Evolutionary conservation across 1,139 yeast genomes (phyloP).

Genomic region (Blastobotrys arbuscula): DNA sequence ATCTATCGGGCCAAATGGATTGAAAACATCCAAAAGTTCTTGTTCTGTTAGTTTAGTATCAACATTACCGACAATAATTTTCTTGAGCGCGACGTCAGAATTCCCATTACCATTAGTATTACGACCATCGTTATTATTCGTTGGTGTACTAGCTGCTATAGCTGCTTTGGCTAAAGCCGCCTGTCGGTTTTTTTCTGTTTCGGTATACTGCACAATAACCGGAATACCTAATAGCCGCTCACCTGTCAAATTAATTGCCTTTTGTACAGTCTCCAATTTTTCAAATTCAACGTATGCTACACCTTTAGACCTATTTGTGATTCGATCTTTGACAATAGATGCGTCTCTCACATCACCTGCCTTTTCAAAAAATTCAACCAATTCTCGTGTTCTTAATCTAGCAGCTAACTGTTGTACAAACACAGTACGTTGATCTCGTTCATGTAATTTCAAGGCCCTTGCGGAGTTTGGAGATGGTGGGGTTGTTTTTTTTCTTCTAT

Average conservation of each 20-base stretch:
- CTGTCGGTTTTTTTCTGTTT: conserved; percentile 35
- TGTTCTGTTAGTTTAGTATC: conserved; percentile 32
- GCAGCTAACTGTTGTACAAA: conserved; percentile 38
- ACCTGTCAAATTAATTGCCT: conserved; percentile 35
- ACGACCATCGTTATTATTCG: background rate
- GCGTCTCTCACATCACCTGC: conserved; percentile 36
- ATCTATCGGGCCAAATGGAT: conserved; percentile 34
- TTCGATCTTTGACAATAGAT: conserved; percentile 36
- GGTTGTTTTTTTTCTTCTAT: conserved; percentile 4
- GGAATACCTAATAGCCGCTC: conserved; percentile 35
- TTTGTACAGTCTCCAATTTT: conserved; percentile 29
- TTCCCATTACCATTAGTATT: background rate
- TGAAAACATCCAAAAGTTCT: conserved; percentile 32
- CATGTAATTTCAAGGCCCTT: background rate
- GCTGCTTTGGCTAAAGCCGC: conserved; percentile 20
- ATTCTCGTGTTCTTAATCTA: conserved; percentile 31
- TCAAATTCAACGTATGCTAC: conserved; percentile 38
- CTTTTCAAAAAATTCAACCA: conserved; percentile 34
- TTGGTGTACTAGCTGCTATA: background rate
- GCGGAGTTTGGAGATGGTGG: background rate
- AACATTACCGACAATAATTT: conserved; percentile 33
- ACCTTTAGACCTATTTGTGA: conserved; percentile 36
- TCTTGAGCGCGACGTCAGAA: background rate
- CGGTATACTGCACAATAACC: conserved; percentile 35
- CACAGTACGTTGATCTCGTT: conserved; percentile 34